Percentiles rank a stretch among this genome's conserved stretches.
phyloP scores from a whole-genome alignment of 495 filamentous ascomycete genomes.

The Penicillium canescens region DNA sequence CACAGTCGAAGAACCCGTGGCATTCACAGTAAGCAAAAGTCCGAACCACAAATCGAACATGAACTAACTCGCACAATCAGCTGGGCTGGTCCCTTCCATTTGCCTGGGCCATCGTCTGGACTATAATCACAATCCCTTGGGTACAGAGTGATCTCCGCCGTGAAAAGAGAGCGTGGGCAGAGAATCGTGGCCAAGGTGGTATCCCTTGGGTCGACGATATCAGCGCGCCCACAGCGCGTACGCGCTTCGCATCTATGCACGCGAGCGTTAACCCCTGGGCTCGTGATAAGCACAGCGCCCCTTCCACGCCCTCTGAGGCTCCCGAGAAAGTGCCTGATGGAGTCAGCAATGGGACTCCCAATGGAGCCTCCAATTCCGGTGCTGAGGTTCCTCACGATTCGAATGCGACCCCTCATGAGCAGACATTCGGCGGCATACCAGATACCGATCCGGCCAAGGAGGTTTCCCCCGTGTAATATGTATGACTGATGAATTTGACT shows the following conservation, averaged over 20 bases:
- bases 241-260: constrained; percentile 42
- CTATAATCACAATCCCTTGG: constrained; percentile 65
- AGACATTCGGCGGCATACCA: not conserved
- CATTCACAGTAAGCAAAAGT: constrained; percentile 63
- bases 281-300: constrained; percentile 32
- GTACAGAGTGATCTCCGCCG: constrained; percentile 59
- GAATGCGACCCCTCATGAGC: not conserved
- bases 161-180: constrained; percentile 65
- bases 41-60: not conserved
- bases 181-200: constrained; percentile 38
- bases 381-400: not conserved
- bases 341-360: not conserved
- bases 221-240: constrained; percentile 37
- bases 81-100: constrained; percentile 71
- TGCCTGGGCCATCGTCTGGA: constrained; percentile 68
- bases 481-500: constrained; percentile 2
- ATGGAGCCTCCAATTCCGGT: not conserved
- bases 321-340: not conserved
- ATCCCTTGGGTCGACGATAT: constrained; percentile 43
- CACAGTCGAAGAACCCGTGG: constrained; percentile 59
- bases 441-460: not conserved
- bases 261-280: constrained; percentile 34
- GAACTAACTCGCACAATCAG: constrained; percentile 16
- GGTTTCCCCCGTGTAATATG: constrained; percentile 5
- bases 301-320: constrained; percentile 23